A percentile compares a stretch with the other conserved stretches of the same genome.
Evolutionary conservation across 192 early-diverging fungal genomes (phyloP).

Genomic region (Gorgonomyces haynaldii): DNA sequence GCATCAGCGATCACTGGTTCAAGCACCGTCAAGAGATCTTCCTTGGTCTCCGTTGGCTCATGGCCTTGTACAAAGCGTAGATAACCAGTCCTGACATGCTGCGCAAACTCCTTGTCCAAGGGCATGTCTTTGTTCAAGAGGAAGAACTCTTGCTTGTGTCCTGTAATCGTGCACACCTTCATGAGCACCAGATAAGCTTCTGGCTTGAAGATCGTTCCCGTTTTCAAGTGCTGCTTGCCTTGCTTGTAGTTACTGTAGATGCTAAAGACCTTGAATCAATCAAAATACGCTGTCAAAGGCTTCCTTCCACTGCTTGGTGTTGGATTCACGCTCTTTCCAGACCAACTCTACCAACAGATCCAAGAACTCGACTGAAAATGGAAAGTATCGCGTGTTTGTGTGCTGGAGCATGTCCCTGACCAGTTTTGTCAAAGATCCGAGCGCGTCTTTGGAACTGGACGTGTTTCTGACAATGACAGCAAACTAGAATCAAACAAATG

Average conservation of each 20-base stretch:
- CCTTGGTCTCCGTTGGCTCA: neutral
- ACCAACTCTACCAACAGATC: conserved; percentile 1
- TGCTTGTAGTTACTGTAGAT: neutral
- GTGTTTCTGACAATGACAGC: conserved; percentile 1
- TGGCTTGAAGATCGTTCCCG: neutral
- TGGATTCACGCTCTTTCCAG: neutral
- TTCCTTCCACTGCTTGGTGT: conserved; percentile 1
- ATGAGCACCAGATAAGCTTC: neutral
- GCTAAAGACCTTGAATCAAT: neutral
- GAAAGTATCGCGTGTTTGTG: neutral
- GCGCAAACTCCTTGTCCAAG: conserved; percentile 4
- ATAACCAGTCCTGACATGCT: conserved; percentile 4
- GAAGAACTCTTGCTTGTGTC: conserved; percentile 1
- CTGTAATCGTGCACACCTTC: conserved; percentile 1
- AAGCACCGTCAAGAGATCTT: neutral
- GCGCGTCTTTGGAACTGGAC: neutral
- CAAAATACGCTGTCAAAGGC: conserved; percentile 3
- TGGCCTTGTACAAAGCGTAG: conserved; percentile 2
- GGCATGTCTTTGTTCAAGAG: conserved; percentile 6
- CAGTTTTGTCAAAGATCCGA: neutral
- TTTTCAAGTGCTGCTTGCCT: neutral
- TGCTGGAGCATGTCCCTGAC: neutral
- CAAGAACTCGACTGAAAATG: neutral
- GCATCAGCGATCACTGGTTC: neutral
- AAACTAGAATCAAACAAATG: conserved; percentile 1